Evolutionary conservation across 257 asterid species (phyloP), one percentile per base, ranked within the genome.

Genomic region (Paraleonurus japonicus): DNA sequence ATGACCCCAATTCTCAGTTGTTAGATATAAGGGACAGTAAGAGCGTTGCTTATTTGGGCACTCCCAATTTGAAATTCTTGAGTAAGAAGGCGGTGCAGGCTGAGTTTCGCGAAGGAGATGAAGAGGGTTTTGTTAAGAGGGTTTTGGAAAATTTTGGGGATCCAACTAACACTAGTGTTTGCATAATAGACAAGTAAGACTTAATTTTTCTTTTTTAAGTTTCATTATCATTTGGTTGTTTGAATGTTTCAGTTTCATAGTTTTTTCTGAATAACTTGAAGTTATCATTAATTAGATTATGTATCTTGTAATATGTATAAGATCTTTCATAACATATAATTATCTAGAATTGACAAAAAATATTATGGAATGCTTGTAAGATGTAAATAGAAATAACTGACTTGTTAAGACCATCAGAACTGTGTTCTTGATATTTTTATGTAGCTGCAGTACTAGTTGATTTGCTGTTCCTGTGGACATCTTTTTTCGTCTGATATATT

Each of bases 131-230:
- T 71, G 77, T 87, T 51, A 89, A 88, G 78, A 75, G 78, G 76
- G 89, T 89, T 26, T 60, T 86, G 81, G 80, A 85, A 70, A 91
- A 55, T 8, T 53, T 86, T 70, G 73, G 75, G 78, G 90, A 94
- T 33, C 98, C 96, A 4, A 68, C 68, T 35, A 78, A 78, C 78
- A 84, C 96, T 2, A 67, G 72, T 15, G 16, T 91, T 77, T 94
- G 95, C 75, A 69, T 94, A 65, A n/a, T 94, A 65, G 99, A 94
- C 90, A 88, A 89, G 98, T 93, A 85, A 86, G 96, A 78, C 81
- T 70, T 35, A 6, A 13, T 9, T 67, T 0, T 32, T 58, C 22
- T 1, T 15, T 5, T 58, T 4, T 32, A 15, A 6, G 26, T 37
- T 32, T 19, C 15, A 15, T 15, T 17, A 11, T 41, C 61, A 19